Evolutionary conservation across 345 rosid genomes (phyloP).

Genomic region (Lepidium sativum): DNA sequence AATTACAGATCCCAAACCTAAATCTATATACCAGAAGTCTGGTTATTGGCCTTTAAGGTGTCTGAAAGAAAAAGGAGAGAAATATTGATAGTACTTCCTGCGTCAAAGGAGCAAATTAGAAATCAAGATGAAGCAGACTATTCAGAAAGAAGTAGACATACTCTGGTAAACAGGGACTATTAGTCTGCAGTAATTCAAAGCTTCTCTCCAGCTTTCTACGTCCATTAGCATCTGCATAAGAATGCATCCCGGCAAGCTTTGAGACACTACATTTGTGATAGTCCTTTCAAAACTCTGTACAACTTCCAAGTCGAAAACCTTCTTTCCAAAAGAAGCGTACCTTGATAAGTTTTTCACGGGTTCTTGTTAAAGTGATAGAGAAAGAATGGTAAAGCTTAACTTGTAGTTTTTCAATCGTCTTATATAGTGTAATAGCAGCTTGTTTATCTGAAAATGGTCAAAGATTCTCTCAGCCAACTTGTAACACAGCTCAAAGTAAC

Average conservation of each 20-base stretch:
- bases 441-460: conserved; percentile 43
- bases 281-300: not conserved
- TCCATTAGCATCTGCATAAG: conserved; percentile 66
- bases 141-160: conserved; percentile 27
- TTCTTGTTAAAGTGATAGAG: conserved; percentile 62
- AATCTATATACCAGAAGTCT: not conserved
- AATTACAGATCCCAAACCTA: not conserved
- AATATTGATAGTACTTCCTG: not conserved
- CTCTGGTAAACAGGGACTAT: conserved; percentile 78
- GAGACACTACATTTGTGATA: conserved; percentile 1
- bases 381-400: conserved; percentile 58
- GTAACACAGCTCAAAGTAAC: conserved; percentile 6
- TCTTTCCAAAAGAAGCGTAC: conserved; percentile 26
- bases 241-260: conserved; percentile 1
- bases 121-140: conserved; percentile 22
- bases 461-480: conserved; percentile 15
- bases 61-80: not conserved
- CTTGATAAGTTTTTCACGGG: conserved; percentile 77
- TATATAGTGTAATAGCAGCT: conserved; percentile 39
- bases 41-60: not conserved
- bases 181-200: conserved; percentile 59
- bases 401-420: conserved; percentile 62
- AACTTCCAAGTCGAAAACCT: conserved; percentile 10
- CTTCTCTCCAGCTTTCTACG: conserved; percentile 66
- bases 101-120: not conserved